Percentiles rank a stretch among this genome's conserved stretches.
phyloP scores from a whole-genome alignment of 108 stramenopile species.

The Cyclotella atomus region DNA sequence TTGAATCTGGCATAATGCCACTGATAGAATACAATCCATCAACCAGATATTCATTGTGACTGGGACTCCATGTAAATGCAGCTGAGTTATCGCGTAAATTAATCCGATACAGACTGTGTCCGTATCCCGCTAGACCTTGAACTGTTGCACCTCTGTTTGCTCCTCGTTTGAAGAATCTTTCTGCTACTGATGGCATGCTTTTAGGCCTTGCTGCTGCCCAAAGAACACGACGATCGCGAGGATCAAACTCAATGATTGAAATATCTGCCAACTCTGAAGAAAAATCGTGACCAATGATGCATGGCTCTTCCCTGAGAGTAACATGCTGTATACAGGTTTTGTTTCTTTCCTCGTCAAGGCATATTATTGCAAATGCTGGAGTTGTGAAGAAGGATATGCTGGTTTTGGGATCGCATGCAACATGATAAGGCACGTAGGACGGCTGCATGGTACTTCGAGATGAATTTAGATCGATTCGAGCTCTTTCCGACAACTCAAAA shows the following conservation, averaged over 20 bases:
- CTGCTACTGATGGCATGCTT: slow-evolving; percentile 12
- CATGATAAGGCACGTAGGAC: slow-evolving; percentile 56
- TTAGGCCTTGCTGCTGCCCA: slow-evolving; percentile 40
- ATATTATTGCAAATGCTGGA: slow-evolving; percentile 61
- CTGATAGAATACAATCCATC: slow-evolving; percentile 79
- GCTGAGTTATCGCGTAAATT: slow-evolving; percentile 69
- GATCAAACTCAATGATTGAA: slow-evolving; percentile 42
- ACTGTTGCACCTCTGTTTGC: background rate
- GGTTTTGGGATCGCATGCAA: slow-evolving; percentile 61
- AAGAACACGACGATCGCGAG: slow-evolving; percentile 17
- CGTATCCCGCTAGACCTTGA: slow-evolving; percentile 39
- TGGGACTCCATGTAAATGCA: slow-evolving; percentile 79
- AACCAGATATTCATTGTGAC: slow-evolving; percentile 62
- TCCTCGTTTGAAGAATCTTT: slow-evolving; percentile 4
- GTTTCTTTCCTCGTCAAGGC: slow-evolving; percentile 2
- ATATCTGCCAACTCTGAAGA: slow-evolving; percentile 26
- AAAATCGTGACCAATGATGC: slow-evolving; percentile 17
- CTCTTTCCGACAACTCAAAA: slow-evolving; percentile 47
- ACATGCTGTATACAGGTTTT: slow-evolving; percentile 30
- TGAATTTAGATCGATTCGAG: slow-evolving; percentile 65
- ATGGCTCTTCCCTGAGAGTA: slow-evolving; percentile 10
- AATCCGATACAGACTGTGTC: slow-evolving; percentile 66
- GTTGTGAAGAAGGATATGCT: slow-evolving; percentile 30
- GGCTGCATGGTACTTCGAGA: slow-evolving; percentile 10
- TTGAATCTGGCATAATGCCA: slow-evolving; percentile 58